Base-by-base conservation (phyloP, 164 flowering plant species). In the Vitis rotundifolia region DNA sequence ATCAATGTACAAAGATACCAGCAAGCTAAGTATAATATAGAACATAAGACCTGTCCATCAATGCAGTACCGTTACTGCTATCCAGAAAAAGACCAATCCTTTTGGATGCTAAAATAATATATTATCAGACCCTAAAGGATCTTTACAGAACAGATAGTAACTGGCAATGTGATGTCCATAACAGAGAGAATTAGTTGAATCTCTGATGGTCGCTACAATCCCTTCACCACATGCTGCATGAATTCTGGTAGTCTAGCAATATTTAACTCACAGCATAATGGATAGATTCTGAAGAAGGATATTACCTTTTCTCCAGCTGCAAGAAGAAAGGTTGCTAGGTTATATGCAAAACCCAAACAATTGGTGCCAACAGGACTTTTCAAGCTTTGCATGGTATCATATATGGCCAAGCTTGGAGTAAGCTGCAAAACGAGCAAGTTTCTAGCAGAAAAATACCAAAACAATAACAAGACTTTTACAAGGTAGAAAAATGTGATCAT, bases 291-390 rank as follows among this genome's bases (percentile, higher is more conserved):
- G 11, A 47, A 63, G 26, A 73, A 49, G 31, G 22, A 10, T 9
- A 8, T 52, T 77, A 95, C 97, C 95, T 95, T 95, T 26, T 87
- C 94, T 66, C 97, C 97, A 78, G 92, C 92, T 66, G 99, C 92
- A 74, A 95, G 89, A 82, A 95, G 80, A 80, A 89, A 95, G 26
- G 80, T 91, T 16, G 94, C 91, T 57, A 93, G 69, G 75, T 89
- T 84, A 77, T 80, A 86, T 18, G 97, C 95, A 78, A 73, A 82
- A 59, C 94, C 94, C 49, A 93, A 73, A 74, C 92, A 88, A 51
- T 79, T 87, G n/a, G 98, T 91, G 53, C 84, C 89, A 71, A 95
- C 80, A 62, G 92, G 90, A 84, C 91, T 89, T 75, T 86, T 69
- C 79, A 95, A 85, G 83, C 91, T 89, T 62, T 82, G 88, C 92